phyloP scores from a whole-genome alignment of 139 green algal genomes.

The Tetradesmus obliquus region DNA sequence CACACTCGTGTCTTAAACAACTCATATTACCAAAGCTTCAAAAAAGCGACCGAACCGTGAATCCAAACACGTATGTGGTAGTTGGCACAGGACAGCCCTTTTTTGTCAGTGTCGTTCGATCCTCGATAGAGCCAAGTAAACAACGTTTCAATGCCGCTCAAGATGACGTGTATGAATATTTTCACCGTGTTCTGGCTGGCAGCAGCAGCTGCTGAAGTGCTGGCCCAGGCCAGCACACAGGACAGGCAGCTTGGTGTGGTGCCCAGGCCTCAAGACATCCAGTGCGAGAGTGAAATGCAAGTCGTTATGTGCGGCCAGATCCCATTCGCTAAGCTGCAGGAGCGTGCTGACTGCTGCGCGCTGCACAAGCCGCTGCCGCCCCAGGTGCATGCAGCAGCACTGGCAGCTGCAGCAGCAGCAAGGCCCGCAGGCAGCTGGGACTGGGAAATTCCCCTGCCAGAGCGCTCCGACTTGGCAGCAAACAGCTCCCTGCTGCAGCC shows the following conservation, averaged over 20 bases:
- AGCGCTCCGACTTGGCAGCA: neutral
- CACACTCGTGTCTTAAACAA: neutral
- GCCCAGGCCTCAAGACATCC: neutral
- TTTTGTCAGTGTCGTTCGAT: neutral
- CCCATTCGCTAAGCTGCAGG: neutral
- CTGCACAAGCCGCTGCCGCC: neutral
- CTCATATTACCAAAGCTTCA: neutral
- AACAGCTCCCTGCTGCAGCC: neutral
- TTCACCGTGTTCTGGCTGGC: neutral
- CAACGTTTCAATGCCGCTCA: neutral
- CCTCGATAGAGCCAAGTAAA: neutral
- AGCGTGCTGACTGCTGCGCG: neutral
- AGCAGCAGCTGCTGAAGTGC: neutral
- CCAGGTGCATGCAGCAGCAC: neutral
- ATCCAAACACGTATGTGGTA: neutral
- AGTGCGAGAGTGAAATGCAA: conserved; percentile 28
- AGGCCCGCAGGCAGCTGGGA: neutral
- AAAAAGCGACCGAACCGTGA: neutral
- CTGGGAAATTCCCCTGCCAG: neutral
- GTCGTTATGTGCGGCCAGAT: conserved; percentile 21
- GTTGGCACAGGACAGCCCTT: neutral
- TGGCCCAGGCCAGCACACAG: neutral
- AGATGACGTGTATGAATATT: neutral
- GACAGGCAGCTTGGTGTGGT: neutral
- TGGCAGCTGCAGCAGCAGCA: conserved; percentile 10